Percentiles rank a stretch among this genome's conserved stretches.
Evolutionary conservation across 176 grass and related monocot species (phyloP).

Genomic region (Pharus latifolius): DNA sequence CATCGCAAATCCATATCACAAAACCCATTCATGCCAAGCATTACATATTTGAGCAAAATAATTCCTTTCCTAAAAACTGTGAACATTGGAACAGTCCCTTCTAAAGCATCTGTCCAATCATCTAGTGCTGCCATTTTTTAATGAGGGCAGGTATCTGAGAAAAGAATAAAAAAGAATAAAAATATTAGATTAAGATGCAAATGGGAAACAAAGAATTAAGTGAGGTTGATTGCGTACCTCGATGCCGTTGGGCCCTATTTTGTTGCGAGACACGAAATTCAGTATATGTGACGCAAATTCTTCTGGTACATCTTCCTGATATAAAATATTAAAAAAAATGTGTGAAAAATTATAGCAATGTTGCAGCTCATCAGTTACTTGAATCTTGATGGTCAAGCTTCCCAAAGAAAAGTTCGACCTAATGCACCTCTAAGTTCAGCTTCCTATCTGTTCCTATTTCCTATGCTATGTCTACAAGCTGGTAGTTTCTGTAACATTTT

Average conservation of each 20-base stretch:
- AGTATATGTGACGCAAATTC: constrained; percentile 83
- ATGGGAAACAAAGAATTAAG: not conserved
- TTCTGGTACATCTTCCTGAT: constrained; percentile 95
- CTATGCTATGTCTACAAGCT: not conserved
- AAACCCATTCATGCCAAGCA: too few species aligned
- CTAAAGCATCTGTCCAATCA: not conserved
- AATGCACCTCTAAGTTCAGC: too few species aligned
- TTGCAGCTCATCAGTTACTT: not conserved
- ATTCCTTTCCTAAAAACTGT: not conserved
- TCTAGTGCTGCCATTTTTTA: constrained; percentile 25
- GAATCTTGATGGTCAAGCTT: not conserved
- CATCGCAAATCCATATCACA: too few species aligned
- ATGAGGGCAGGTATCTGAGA: constrained; percentile 37
- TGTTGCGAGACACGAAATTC: constrained; percentile 86
- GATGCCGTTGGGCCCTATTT: constrained; percentile 74
- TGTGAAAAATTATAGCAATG: not conserved
- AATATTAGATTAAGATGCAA: not conserved
- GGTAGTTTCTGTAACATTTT: not conserved
- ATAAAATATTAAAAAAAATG: constrained; percentile 5
- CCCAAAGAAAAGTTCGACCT: not conserved
- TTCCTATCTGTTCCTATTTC: not conserved
- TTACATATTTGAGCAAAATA: too few species aligned
- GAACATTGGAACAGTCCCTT: not conserved
- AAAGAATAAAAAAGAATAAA: not conserved
- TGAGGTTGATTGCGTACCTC: constrained; percentile 43